phyloP scores from a whole-genome alignment of 345 rosid genomes.

The Atalantia buxifolia region DNA sequence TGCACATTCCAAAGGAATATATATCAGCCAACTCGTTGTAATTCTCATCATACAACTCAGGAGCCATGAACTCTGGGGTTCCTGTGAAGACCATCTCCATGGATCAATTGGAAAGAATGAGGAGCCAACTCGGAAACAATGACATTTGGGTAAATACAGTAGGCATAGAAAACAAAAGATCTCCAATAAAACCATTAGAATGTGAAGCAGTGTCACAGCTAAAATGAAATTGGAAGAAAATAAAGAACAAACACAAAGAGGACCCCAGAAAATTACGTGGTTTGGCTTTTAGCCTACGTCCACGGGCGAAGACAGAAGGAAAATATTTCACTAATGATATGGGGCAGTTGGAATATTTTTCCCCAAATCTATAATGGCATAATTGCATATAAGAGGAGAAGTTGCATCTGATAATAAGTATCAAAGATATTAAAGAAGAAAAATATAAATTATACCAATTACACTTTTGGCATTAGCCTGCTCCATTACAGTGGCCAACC shows the following conservation, averaged over 20 bases:
- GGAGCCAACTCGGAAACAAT: neutral
- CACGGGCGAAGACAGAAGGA: too few relatives aligned
- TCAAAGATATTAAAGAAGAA: conserved; percentile 14
- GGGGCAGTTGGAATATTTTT: neutral
- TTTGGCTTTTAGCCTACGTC: too few relatives aligned
- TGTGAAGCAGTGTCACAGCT: too few relatives aligned
- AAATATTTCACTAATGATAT: too few relatives aligned
- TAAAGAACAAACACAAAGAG: too few relatives aligned
- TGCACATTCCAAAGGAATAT: conserved; percentile 86
- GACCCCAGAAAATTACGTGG: too few relatives aligned
- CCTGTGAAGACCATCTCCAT: conserved; percentile 33
- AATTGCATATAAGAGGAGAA: neutral
- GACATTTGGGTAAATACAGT: neutral
- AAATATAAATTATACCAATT: conserved; percentile 50
- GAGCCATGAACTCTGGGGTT: conserved; percentile 95
- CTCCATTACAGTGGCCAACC: conserved; percentile 88
- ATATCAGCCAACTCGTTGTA: conserved; percentile 80
- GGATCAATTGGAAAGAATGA: neutral
- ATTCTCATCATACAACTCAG: conserved; percentile 83
- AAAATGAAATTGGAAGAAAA: too few relatives aligned
- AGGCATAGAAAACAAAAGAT: neutral
- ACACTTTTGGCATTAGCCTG: conserved; percentile 89
- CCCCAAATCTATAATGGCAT: neutral
- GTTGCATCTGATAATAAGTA: neutral
- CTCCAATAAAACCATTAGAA: conserved; percentile 1